phyloP scores from a whole-genome alignment of 1,139 yeast species.

The Sugiyamaella novakii region DNA sequence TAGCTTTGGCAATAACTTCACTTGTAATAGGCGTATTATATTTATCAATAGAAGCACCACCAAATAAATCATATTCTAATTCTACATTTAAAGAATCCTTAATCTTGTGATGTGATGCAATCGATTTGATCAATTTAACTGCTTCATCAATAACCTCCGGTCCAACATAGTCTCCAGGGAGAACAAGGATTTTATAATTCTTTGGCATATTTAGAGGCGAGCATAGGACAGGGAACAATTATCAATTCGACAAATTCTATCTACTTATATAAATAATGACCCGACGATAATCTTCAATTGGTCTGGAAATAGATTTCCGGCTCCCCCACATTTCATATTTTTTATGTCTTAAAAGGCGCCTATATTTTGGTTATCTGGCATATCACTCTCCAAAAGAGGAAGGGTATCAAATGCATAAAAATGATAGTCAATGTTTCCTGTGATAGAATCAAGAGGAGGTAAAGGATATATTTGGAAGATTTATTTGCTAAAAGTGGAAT shows the following conservation, averaged over 20 bases:
- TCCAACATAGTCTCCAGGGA: slow-evolving; percentile 94
- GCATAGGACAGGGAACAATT: too few relatives aligned
- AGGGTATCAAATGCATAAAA: slow-evolving; percentile 9
- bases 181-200: slow-evolving; percentile 65
- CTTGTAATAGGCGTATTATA: slow-evolving; percentile 83
- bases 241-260: too few relatives aligned
- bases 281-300: too few relatives aligned
- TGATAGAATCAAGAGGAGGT: too few relatives aligned
- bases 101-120: slow-evolving; percentile 49
- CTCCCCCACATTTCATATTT: slow-evolving; percentile 9
- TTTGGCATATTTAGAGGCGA: too few relatives aligned
- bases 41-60: slow-evolving; percentile 93
- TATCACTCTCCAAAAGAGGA: slow-evolving; percentile 3
- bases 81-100: slow-evolving; percentile 53
- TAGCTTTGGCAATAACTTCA: slow-evolving; percentile 70
- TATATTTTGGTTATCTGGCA: slow-evolving; percentile 11
- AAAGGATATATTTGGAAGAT: too few relatives aligned
- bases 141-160: slow-evolving; percentile 82
- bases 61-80: slow-evolving; percentile 74
- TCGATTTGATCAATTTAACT: slow-evolving; percentile 73
- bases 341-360: too few relatives aligned
- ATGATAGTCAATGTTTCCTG: too few relatives aligned
- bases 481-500: too few relatives aligned
- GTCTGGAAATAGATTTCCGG: slow-evolving; percentile 2
- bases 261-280: too few relatives aligned